Conservation (phyloP, 2,329 filamentous ascomycete genomes). For the Thyridium curvatum region DNA sequence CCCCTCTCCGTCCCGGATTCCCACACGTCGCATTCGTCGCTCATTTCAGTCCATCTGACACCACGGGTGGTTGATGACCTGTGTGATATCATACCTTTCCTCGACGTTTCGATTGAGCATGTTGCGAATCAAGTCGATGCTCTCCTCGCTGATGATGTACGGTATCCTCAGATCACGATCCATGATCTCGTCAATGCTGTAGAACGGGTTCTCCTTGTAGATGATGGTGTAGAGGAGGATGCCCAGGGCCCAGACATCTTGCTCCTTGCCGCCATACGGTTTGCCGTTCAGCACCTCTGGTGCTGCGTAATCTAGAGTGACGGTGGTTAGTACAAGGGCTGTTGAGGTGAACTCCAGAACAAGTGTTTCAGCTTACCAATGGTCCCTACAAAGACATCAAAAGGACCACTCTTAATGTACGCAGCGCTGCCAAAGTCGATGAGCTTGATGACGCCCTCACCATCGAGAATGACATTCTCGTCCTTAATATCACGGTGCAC, state of each 20-base stretch:
- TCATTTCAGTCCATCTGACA: conserved; percentile 21
- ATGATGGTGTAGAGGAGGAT: conserved; percentile 98
- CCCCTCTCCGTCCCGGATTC: too few relatives aligned
- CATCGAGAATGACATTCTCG: conserved; percentile 94
- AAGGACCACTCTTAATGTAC: conserved; percentile 96
- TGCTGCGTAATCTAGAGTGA: conserved; percentile 77
- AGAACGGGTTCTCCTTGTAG: conserved; percentile 99
- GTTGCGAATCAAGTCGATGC: conserved; percentile 81
- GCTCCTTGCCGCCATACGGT: conserved; percentile 90
- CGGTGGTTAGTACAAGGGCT: conserved; percentile 4
- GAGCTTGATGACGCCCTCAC: conserved; percentile 90
- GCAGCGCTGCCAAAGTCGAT: conserved; percentile 98
- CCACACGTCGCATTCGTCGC: too few relatives aligned
- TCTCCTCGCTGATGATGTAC: conserved; percentile 82
- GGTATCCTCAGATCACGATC: conserved; percentile 91
- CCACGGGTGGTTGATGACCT: conserved; percentile 90
- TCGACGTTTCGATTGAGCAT: conserved; percentile 92
- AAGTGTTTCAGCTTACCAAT: conserved; percentile 62
- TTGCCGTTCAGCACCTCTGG: conserved; percentile 94
- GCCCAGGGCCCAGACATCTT: conserved; percentile 96
- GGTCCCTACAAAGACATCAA: conserved; percentile 97
- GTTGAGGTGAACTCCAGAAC: not conserved
- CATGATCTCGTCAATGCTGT: conserved; percentile 98
- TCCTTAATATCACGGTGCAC: conserved; percentile 99
- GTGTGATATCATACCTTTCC: conserved; percentile 75